A percentile compares a stretch with the other conserved stretches of the same genome.
Evolutionary conservation across 2,329 filamentous ascomycete genomes (phyloP).

Genomic region (Neocatenulostroma microsporum): DNA sequence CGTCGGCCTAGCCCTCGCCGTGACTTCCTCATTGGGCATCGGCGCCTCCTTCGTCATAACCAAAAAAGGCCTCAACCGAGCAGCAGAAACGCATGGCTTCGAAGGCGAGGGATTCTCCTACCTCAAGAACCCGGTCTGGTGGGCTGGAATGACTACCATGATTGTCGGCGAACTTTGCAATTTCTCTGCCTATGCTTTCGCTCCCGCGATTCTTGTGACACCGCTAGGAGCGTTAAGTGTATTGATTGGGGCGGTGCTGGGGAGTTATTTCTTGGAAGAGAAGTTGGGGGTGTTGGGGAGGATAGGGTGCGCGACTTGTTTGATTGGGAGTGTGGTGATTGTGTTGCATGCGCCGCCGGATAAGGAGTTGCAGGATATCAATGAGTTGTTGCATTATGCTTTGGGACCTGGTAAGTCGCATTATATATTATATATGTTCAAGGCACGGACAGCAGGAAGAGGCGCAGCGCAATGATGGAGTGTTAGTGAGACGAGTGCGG

Average conservation of each 20-base stretch:
- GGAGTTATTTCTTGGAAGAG: conserved; percentile 89
- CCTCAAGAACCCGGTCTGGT: conserved; percentile 91
- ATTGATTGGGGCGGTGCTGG: conserved; percentile 84
- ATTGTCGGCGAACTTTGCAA: conserved; percentile 91
- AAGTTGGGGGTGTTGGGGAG: conserved; percentile 84
- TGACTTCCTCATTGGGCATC: conserved; percentile 67
- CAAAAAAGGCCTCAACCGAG: conserved; percentile 93
- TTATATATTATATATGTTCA: too few species aligned
- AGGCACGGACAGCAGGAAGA: too few species aligned
- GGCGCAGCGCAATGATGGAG: too few species aligned
- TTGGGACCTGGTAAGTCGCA: conserved; percentile 79
- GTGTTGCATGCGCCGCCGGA: conserved; percentile 95
- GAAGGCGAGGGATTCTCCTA: conserved; percentile 96
- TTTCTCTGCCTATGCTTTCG: conserved; percentile 96
- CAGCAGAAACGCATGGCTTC: conserved; percentile 85
- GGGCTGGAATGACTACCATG: conserved; percentile 87
- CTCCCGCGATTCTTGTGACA: conserved; percentile 95
- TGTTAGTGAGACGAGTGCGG: too few species aligned
- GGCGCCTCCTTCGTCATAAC: conserved; percentile 87
- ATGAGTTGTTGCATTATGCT: conserved; percentile 84
- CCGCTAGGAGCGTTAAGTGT: conserved; percentile 90
- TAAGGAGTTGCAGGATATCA: conserved; percentile 81
- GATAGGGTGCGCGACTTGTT: conserved; percentile 89
- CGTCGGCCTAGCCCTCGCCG: conserved; percentile 66
- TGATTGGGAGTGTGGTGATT: conserved; percentile 94